These are phyloP conservation scores for Kodamaea anthophila DNA, from an alignment of 1,139 yeast genomes.

Conservation along the genomic window DNA sequence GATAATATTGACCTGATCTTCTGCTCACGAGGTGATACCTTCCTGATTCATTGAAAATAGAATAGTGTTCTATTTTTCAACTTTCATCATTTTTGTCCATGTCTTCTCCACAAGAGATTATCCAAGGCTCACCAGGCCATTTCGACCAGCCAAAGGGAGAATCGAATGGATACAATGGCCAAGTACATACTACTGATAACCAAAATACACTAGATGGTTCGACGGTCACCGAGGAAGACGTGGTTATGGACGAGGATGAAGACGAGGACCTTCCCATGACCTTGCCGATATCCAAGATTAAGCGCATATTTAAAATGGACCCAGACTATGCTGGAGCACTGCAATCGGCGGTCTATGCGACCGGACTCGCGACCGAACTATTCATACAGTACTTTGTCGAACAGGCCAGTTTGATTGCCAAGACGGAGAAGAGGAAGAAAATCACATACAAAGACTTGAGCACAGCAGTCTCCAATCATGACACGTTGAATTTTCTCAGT, in stretches of 20 bases:
- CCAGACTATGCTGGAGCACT: constrained; percentile 76
- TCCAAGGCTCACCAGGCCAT: too few species aligned
- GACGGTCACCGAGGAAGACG: too few species aligned
- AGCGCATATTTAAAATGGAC: constrained; percentile 78
- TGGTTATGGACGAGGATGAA: constrained; percentile 10
- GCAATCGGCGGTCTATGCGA: constrained; percentile 72
- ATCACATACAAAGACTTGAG: constrained; percentile 72
- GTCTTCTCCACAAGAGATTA: too few species aligned
- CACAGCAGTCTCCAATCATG: constrained; percentile 60
- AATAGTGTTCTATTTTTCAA: too few species aligned
- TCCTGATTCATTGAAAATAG: too few species aligned
- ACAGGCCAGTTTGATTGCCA: constrained; percentile 68
- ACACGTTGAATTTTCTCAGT: constrained; percentile 59
- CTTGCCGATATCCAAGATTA: constrained; percentile 76
- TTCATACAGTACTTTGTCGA: constrained; percentile 77
- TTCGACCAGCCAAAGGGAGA: too few species aligned
- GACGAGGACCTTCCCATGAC: constrained; percentile 7
- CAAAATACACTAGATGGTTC: too few species aligned
- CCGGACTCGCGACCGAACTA: constrained; percentile 83
- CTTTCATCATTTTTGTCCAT: too few species aligned
- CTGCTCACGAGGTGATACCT: too few species aligned
- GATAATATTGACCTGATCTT: too few species aligned
- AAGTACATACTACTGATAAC: too few species aligned
- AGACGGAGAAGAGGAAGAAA: constrained; percentile 64
- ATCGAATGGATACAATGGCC: too few species aligned